phyloP scores from a whole-genome alignment of 2,329 filamentous ascomycete species.

The Diaporthe sp. region DNA sequence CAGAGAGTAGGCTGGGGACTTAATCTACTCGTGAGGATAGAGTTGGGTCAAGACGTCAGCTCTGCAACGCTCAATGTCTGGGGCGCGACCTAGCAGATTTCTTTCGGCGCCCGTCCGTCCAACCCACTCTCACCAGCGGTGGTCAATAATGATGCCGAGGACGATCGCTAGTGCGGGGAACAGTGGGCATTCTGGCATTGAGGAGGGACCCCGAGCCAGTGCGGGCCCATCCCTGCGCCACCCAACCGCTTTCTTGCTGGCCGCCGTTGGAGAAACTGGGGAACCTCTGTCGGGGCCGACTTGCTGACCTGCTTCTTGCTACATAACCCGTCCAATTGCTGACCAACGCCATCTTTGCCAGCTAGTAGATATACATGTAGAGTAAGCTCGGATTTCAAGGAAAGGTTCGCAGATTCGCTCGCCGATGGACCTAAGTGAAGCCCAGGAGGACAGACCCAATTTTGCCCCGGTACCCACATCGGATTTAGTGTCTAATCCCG shows the following conservation, averaged over 20 bases:
- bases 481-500: constrained; percentile 15
- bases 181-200: constrained; percentile 1
- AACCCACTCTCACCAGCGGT: constrained; percentile 23
- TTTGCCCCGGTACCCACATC: not conserved
- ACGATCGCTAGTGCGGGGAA: constrained; percentile 19
- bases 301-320: constrained; percentile 19
- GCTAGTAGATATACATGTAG: not conserved
- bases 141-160: constrained; percentile 33
- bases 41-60: constrained; percentile 11
- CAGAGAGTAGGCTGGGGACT: not conserved
- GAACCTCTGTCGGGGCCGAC: not conserved
- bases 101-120: constrained; percentile 22
- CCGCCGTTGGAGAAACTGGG: constrained; percentile 3
- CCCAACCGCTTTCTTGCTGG: not conserved
- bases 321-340: not conserved
- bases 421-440: not conserved
- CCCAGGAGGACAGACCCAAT: not conserved
- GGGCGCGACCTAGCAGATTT: constrained; percentile 10
- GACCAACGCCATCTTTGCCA: not conserved
- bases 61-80: not conserved
- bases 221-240: not conserved
- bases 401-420: not conserved
- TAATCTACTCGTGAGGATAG: not conserved
- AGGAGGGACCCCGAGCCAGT: not conserved
- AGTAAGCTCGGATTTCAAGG: not conserved